Base-by-base conservation (phyloP, 164 flowering plant genomes). In the Hamamelis virginiana region DNA sequence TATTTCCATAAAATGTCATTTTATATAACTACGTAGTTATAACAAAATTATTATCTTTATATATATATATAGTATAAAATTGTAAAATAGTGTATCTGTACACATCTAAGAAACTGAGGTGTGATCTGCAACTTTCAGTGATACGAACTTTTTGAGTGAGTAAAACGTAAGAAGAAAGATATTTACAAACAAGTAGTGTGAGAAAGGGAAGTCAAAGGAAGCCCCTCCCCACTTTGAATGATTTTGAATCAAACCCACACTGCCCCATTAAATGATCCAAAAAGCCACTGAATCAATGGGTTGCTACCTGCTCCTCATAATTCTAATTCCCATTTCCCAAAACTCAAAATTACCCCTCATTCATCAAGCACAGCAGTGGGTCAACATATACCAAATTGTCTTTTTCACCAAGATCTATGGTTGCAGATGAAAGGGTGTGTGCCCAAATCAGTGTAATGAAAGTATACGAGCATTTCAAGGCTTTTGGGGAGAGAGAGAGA, bases 161-260 rank as follows among this genome's bases (percentile, higher is more conserved):
- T 59, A 59, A n/a, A 63, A 62, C 27, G 65, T 44, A 44, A 47
- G 56, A 64, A 64, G 43, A 43, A 64, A 64, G 56, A 64, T 41
- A 48, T 64, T n/a, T n/a, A n/a, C n/a, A n/a, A n/a, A n/a, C n/a
- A n/a, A 5, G 21, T 12, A 13, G 1, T 41, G 25, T 9, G 56
- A 64, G 21, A 16, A 28, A 46, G 66, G 15, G 52, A 45, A 12
- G n/a, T 18, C 21, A 52, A 52, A 52, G 57, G 22, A 11, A 0
- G 0, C 51, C 18, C 4, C 13, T 8, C 5, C 57, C 57, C 22
- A 21, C 58, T 55, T n/a, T 55, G 21, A 58, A 58, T 58, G 33
- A 27, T 58, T 57, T 58, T 11, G 15, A 58, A 14, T 27, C 33
- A 27, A 58, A 58, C 16, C 9, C 8, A 25, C 8, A 25, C 3